These are phyloP conservation scores for Ustilago xerochloae DNA, from an alignment of 1,284 basidiomycete species.

Conservation along the genomic window DNA sequence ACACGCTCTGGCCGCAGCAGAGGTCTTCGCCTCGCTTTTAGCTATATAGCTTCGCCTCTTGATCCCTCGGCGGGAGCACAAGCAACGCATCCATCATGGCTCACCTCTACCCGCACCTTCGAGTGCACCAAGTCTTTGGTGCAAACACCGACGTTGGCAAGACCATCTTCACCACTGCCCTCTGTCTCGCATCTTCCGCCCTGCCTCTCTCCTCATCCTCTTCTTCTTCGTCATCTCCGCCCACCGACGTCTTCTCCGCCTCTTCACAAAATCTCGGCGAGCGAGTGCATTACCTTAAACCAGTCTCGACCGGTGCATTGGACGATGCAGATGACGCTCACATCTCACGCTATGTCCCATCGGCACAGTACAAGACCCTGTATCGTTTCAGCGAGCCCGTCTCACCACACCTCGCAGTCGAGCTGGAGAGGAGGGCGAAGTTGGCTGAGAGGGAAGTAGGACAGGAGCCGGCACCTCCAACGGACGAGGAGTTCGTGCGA, in stretches of 20 bases:
- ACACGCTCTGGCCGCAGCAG: no score
- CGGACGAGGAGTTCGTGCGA: constrained; percentile 77
- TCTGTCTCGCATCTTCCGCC: constrained; percentile 58
- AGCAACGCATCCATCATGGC: constrained; percentile 22
- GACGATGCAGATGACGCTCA: constrained; percentile 58
- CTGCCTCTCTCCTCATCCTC: constrained; percentile 20
- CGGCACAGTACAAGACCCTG: constrained; percentile 76
- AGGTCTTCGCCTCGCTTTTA: neutral
- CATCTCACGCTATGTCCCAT: constrained; percentile 45
- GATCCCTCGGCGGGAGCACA: neutral
- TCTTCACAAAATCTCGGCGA: constrained; percentile 36
- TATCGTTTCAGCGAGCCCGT: constrained; percentile 89
- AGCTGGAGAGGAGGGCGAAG: constrained; percentile 72
- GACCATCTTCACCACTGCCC: constrained; percentile 67
- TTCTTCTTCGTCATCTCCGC: neutral
- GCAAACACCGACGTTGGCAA: constrained; percentile 68
- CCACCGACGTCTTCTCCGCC: constrained; percentile 25
- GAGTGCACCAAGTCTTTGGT: constrained; percentile 64
- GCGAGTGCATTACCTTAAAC: constrained; percentile 63
- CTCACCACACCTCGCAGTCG: constrained; percentile 89
- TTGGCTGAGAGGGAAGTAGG: constrained; percentile 23
- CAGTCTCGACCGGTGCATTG: constrained; percentile 61
- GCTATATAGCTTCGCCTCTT: neutral
- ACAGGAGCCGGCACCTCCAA: constrained; percentile 50
- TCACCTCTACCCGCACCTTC: constrained; percentile 51